phyloP scores from a whole-genome alignment of 2,329 filamentous ascomycete species.

The Alternaria triticina region DNA sequence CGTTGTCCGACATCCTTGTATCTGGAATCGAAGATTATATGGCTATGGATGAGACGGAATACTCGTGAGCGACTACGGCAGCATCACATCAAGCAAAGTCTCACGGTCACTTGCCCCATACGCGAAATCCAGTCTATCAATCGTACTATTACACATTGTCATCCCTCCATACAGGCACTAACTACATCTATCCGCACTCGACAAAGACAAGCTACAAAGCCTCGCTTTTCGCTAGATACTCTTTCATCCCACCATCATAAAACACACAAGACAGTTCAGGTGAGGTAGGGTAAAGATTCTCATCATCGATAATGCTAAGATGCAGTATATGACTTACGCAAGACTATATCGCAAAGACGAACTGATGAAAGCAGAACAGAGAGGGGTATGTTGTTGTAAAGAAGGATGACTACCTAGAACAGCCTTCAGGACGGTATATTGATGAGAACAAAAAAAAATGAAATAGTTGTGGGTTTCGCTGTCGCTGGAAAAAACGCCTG shows the following conservation, averaged over 20 bases:
- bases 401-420: background rate
- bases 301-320: slow-evolving; percentile 1
- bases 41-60: too few relatives aligned
- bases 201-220: background rate
- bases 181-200: background rate
- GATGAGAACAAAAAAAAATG: background rate
- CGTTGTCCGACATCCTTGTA: too few relatives aligned
- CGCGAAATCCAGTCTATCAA: background rate
- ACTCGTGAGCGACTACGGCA: too few relatives aligned
- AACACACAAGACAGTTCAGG: background rate
- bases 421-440: background rate
- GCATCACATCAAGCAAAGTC: too few relatives aligned
- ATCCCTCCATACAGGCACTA: background rate
- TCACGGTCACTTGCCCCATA: too few relatives aligned
- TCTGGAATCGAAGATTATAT: too few relatives aligned
- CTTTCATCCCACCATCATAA: background rate
- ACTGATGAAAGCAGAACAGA: background rate
- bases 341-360: background rate
- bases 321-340: background rate
- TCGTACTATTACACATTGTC: slow-evolving; percentile 3
- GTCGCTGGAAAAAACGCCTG: background rate
- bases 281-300: background rate
- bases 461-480: background rate
- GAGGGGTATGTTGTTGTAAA: slow-evolving; percentile 9
- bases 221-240: background rate